A percentile compares a stretch with the other conserved stretches of the same genome.
These are phyloP conservation scores for Beauveria brongniartii DNA, from an alignment of 2,329 filamentous ascomycete species.

Conservation along the genomic window DNA sequence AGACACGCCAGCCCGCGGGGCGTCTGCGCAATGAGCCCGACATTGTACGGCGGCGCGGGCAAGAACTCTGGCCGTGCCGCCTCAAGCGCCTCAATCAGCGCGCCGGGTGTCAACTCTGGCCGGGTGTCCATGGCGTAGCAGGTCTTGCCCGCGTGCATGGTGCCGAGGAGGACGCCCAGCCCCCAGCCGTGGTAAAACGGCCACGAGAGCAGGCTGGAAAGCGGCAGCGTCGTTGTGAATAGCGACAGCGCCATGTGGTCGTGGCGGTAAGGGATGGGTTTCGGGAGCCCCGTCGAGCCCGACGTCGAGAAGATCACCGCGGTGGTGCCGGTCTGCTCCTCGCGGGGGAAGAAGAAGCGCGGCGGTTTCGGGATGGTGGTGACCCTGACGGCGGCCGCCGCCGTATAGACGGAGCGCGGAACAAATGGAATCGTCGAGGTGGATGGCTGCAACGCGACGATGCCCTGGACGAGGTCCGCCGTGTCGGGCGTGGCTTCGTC, in stretches of 20 bases:
- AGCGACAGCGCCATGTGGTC: not conserved
- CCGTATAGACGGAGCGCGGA: not conserved
- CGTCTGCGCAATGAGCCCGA: not conserved
- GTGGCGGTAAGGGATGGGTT: conserved; percentile 2
- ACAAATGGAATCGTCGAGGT: not conserved
- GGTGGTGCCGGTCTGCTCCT: not conserved
- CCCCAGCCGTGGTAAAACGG: conserved; percentile 8
- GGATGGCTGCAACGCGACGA: not conserved
- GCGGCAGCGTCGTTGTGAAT: not conserved
- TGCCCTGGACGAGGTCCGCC: not conserved
- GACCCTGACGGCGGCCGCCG: not conserved
- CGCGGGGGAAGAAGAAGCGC: not conserved
- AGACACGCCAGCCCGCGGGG: not conserved
- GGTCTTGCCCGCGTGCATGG: not conserved
- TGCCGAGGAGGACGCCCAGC: not conserved
- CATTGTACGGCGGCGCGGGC: not conserved
- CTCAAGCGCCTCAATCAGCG: not conserved
- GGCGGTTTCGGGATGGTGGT: not conserved
- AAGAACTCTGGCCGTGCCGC: not conserved
- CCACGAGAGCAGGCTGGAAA: not conserved
- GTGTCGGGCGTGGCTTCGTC: conserved; percentile 10
- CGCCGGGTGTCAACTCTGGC: not conserved
- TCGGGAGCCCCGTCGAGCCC: conserved; percentile 6
- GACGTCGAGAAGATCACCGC: conserved; percentile 3
- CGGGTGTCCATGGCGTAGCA: conserved; percentile 1